A percentile compares a stretch with the other conserved stretches of the same genome.
Conservation (phyloP, 345 rosid genomes). For the Populus deltoides region DNA sequence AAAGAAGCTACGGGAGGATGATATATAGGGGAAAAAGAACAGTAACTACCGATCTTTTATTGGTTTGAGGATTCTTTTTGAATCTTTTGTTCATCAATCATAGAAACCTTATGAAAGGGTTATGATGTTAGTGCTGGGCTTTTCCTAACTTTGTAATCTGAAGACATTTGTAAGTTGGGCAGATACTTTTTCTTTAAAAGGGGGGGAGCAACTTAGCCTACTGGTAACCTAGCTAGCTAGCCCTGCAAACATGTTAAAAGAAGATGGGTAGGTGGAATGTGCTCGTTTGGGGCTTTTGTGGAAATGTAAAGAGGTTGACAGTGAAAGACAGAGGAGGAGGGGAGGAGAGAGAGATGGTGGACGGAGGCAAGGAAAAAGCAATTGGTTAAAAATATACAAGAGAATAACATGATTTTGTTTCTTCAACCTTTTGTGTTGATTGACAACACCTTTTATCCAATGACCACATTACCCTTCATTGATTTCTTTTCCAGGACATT, state of each 20-base stretch:
- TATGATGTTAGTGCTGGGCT: constrained; percentile 25
- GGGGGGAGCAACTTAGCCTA: constrained; percentile 24
- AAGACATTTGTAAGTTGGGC: constrained; percentile 1
- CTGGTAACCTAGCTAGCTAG: background rate
- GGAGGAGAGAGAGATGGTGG: constrained; percentile 17
- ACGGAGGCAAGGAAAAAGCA: constrained; percentile 31
- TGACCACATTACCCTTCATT: constrained; percentile 33
- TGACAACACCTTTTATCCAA: constrained; percentile 49
- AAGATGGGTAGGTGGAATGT: background rate
- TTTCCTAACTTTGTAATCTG: constrained; percentile 5
- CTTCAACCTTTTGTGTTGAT: constrained; percentile 33
- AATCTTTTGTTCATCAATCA: constrained; percentile 29
- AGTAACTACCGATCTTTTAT: constrained; percentile 6
- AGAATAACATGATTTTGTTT: constrained; percentile 53
- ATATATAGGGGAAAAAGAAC: constrained; percentile 11
- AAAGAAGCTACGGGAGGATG: background rate
- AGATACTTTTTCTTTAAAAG: constrained; percentile 18
- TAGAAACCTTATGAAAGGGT: constrained; percentile 35
- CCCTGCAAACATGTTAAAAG: background rate
- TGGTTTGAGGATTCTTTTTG: constrained; percentile 18
- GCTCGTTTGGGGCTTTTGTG: constrained; percentile 21
- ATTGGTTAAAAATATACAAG: constrained; percentile 21
- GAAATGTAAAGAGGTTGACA: constrained; percentile 23
- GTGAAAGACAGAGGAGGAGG: background rate
- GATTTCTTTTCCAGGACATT: background rate